These are phyloP conservation scores for Yamadazyma kitorensis DNA, from an alignment of 805 yeast genomes.

Conservation along the genomic window DNA sequence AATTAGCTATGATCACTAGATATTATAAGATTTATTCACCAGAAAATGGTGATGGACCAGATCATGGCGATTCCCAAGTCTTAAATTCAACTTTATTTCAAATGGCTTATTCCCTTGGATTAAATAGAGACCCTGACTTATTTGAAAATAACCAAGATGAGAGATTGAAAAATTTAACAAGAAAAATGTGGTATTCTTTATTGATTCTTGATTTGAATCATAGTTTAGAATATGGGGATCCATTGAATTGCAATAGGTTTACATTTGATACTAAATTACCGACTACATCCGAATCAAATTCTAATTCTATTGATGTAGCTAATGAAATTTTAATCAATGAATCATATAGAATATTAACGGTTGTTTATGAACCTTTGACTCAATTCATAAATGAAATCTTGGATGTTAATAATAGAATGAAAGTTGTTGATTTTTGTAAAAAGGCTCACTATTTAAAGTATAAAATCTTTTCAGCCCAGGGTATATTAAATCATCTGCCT, in stretches of 20 bases:
- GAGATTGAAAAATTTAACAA: constrained; percentile 20
- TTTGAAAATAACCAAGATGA: constrained; percentile 5
- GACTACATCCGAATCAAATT: constrained; percentile 28
- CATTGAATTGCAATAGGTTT: constrained; percentile 26
- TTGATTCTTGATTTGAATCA: constrained; percentile 22
- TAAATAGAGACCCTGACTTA: constrained; percentile 60
- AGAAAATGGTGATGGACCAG: constrained; percentile 55
- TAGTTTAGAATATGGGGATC: constrained; percentile 31
- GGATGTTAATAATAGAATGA: constrained; percentile 9
- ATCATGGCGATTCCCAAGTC: constrained; percentile 58
- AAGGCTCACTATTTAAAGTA: constrained; percentile 6
- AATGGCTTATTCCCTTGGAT: constrained; percentile 65
- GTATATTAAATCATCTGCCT: not conserved
- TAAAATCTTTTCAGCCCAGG: constrained; percentile 6
- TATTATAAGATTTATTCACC: constrained; percentile 49
- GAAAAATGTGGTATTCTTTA: constrained; percentile 37
- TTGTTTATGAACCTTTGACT: constrained; percentile 21
- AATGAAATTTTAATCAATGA: constrained; percentile 35
- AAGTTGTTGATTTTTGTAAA: constrained; percentile 16
- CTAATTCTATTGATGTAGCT: constrained; percentile 30
- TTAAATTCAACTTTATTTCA: constrained; percentile 56
- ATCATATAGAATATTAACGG: constrained; percentile 24
- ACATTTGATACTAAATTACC: constrained; percentile 29
- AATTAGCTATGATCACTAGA: constrained; percentile 51
- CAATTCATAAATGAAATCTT: constrained; percentile 10